phyloP scores from a whole-genome alignment of 805 yeast species.

The Cyberlindnera euphorbiiphila region DNA sequence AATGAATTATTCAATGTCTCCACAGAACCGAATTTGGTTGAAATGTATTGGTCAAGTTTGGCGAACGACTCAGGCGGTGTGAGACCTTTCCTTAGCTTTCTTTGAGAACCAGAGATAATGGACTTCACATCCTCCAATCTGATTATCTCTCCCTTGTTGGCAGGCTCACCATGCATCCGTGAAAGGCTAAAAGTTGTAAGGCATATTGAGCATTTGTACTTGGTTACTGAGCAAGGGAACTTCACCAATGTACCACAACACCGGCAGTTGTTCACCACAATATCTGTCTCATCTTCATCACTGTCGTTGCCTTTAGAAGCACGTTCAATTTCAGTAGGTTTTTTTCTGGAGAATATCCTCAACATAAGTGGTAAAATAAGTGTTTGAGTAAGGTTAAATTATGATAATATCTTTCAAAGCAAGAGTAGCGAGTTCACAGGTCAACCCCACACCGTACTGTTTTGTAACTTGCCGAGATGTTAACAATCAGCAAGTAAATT shows the following conservation, averaged over 20 bases:
- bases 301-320: no score
- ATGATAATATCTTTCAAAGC: no score
- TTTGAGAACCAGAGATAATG: conserved; percentile 8
- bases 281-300: background rate
- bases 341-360: no score
- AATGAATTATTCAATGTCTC: conserved; percentile 55
- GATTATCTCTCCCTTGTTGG: no score
- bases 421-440: no score
- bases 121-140: conserved; percentile 4
- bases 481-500: no score
- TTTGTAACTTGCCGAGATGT: no score
- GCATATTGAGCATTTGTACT: conserved; percentile 62
- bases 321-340: no score
- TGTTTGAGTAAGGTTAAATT: no score
- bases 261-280: conserved; percentile 30
- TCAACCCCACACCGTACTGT: no score
- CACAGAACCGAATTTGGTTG: conserved; percentile 43
- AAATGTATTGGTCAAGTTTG: conserved; percentile 48
- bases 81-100: conserved; percentile 1
- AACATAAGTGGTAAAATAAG: no score
- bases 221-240: conserved; percentile 33
- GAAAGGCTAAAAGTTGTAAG: conserved; percentile 45
- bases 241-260: conserved; percentile 46
- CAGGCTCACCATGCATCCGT: no score
- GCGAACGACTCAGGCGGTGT: conserved; percentile 33